Evolutionary conservation across 2,329 filamentous ascomycete species (phyloP), one percentile per base, ranked within the genome.

Genomic region (Ophiostoma quercus): DNA sequence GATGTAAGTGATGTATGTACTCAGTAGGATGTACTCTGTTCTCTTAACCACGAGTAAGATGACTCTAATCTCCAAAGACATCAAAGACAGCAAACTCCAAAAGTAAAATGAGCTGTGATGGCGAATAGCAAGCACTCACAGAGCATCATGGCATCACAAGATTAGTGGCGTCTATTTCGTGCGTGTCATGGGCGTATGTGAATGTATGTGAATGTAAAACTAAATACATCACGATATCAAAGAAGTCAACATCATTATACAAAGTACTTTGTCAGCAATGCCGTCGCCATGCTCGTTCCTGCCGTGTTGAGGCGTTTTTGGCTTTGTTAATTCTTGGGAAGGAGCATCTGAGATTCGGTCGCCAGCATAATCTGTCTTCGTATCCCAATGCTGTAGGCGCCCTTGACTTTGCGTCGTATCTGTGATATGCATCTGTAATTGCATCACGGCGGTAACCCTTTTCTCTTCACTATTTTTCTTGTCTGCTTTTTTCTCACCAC

Each of bases 301-400:
- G n/a, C 14, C n/a, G 16, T 22, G 9, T 62, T 19, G 60, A 34
- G 22, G 25, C 57, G 57, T 62, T 32, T 62, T 63, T 63, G 3
- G 60, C 34, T 34, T 34, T 2, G 25, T 29, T 29, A 29, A 29
- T 29, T 29, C 25, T 29, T 29, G 25, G 25, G 57, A 32, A 62
- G 22, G 22, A 62, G 51, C 51, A 57, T 57, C 51, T 57, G n/a
- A 57, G 51, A 57, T 57, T 57, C 51, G n/a, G 51, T 54, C 34
- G 34, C 34, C 34, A 37, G 9, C 34, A 7, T 29, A 29, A 29
- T 29, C 25, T 29, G 25, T 29, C 25, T 29, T 29, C 25, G 25
- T 29, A 29, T 29, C 25, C 2, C 25, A 29, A 29, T 29, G 25
- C 25, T 29, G 1, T 29, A 29, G 25, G 25, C 34, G 34, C 34